Evolutionary conservation across 1,139 yeast genomes (phyloP).

Genomic region (Blastobotrys raffinosifermentans): DNA sequence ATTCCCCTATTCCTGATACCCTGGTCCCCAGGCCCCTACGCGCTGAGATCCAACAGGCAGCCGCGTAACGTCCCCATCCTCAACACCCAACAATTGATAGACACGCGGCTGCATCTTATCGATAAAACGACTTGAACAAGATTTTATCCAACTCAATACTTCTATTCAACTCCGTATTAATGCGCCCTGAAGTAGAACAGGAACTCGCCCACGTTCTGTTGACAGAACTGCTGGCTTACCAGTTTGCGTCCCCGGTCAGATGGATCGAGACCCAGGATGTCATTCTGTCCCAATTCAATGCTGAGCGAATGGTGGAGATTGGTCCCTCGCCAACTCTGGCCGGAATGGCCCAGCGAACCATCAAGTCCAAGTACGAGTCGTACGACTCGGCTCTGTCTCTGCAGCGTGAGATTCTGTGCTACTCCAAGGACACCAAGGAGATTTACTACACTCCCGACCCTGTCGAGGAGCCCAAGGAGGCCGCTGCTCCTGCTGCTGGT

Average conservation of each 20-base stretch:
- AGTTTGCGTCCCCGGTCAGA: slow-evolving; percentile 98
- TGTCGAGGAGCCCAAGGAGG: slow-evolving; percentile 48
- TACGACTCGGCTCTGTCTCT: slow-evolving; percentile 95
- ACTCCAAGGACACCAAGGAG: slow-evolving; percentile 92
- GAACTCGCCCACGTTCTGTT: slow-evolving; percentile 91
- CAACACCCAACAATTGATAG: too few relatives aligned
- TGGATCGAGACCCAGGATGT: slow-evolving; percentile 99
- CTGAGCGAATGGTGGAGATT: slow-evolving; percentile 95
- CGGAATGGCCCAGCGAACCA: slow-evolving; percentile 97
- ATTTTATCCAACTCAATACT: neutral
- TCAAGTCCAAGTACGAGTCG: slow-evolving; percentile 93
- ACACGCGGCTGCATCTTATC: neutral
- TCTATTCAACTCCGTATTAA: slow-evolving; percentile 25
- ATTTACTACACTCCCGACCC: slow-evolving; percentile 95
- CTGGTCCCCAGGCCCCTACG: neutral
- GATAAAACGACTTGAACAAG: neutral
- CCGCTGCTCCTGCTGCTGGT: slow-evolving; percentile 23
- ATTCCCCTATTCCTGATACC: neutral
- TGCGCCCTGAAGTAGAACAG: slow-evolving; percentile 98
- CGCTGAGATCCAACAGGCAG: neutral
- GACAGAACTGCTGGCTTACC: slow-evolving; percentile 95
- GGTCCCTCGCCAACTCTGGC: slow-evolving; percentile 99
- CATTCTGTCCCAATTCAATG: slow-evolving; percentile 84
- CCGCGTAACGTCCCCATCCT: too few relatives aligned
- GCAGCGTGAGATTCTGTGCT: slow-evolving; percentile 94